Percentiles rank a stretch among this genome's conserved stretches.
phyloP scores from a whole-genome alignment of 345 rosid species.

The Eucalyptus grandis region DNA sequence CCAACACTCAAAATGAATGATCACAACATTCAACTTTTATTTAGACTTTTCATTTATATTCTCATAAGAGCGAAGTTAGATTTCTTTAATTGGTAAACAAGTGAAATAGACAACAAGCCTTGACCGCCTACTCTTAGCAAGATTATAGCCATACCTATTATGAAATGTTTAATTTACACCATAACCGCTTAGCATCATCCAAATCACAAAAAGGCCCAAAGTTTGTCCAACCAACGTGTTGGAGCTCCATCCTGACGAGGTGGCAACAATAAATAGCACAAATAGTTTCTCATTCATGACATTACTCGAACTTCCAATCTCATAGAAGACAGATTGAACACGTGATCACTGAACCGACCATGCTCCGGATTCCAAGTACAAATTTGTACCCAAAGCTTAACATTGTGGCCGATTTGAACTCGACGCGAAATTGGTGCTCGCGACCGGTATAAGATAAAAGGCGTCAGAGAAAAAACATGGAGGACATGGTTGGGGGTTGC shows the following conservation, averaged over 20 bases:
- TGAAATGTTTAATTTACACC: not conserved
- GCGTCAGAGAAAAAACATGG: not conserved
- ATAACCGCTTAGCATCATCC: not conserved
- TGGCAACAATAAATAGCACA: not conserved
- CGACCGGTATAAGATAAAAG: not conserved
- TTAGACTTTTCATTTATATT: not conserved
- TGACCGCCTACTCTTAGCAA: accelerated
- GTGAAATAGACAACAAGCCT: not conserved
- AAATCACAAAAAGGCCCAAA: not conserved
- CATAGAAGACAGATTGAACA: not conserved
- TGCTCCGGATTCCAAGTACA: not conserved
- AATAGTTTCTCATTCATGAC: accelerated
- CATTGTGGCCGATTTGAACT: not conserved
- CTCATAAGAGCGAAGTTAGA: not conserved
- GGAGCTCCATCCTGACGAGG: not conserved
- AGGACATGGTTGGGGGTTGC: not conserved
- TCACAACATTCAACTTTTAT: not conserved
- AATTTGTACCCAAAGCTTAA: not conserved
- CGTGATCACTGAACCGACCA: not conserved
- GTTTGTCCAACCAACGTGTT: not conserved
- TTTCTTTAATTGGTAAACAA: not conserved
- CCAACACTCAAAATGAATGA: not conserved
- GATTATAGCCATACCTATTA: not conserved
- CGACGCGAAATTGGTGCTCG: not conserved
- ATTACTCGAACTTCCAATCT: not conserved